Percentiles rank a stretch among this genome's conserved stretches.
These are phyloP conservation scores for Pseudonitzschia multiseries DNA, from an alignment of 108 stramenopile species.

Conservation along the genomic window DNA sequence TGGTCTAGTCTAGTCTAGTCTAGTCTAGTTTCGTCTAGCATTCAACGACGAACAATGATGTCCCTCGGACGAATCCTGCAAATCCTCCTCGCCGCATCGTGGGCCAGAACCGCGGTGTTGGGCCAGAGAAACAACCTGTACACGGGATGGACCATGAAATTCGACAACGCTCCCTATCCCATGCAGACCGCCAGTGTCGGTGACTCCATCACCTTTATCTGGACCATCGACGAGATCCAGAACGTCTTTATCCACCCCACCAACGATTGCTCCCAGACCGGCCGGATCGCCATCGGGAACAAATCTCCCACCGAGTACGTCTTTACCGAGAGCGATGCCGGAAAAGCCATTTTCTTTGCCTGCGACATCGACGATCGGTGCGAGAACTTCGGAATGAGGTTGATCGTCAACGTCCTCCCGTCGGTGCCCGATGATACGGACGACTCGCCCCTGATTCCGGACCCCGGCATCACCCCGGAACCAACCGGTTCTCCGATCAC, in stretches of 20 bases:
- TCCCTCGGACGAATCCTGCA: neutral
- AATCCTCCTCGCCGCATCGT: neutral
- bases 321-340: constrained; percentile 1
- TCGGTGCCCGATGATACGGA: neutral
- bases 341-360: constrained; percentile 14
- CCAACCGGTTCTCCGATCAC: neutral
- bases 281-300: constrained; percentile 4
- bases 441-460: neutral
- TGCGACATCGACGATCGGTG: constrained; percentile 6
- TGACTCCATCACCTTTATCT: constrained; percentile 10
- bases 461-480: neutral
- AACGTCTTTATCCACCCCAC: constrained; percentile 16
- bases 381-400: constrained; percentile 1
- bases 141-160: constrained; percentile 10
- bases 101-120: neutral
- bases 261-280: constrained; percentile 3
- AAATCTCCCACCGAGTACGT: neutral
- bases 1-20: too few relatives aligned
- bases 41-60: too few relatives aligned
- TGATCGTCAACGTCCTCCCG: constrained; percentile 10
- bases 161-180: constrained; percentile 5
- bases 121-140: constrained; percentile 4
- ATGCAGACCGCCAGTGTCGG: constrained; percentile 1
- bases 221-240: constrained; percentile 5
- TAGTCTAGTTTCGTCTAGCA: too few relatives aligned